Base-by-base conservation (phyloP, 768 basidiomycete species). In the Suillus subaureus region DNA sequence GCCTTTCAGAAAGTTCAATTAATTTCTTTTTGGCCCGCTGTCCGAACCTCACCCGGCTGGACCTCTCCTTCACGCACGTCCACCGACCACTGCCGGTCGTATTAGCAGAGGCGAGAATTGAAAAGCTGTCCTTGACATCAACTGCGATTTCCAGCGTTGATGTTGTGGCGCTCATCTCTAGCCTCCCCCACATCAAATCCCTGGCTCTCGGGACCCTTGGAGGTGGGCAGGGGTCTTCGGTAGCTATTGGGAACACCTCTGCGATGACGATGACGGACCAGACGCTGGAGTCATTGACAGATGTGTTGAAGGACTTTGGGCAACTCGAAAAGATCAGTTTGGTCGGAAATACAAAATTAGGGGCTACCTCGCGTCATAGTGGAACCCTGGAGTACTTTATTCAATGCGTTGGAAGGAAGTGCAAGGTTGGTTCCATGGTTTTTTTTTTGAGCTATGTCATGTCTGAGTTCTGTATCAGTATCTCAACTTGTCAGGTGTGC, bases 121-220 rank as follows among this genome's bases (percentile, higher is more conserved):
- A 87, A 68, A 92, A 92, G 70, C 76, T 92, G n/a, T 84, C 84
- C 3, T 73, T 91, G 31, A 88, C 87, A 1, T 88, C 88, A 5
- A 88, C 87, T 0, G 71, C 71, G 4, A 74, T 86, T 3, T 73
- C 81, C 0, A 73, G 76, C 31, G 51, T 65, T 11, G 83, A 85
- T 39, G 69, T 89, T 2, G 57, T 85, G 13, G 67, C 68, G 1
- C 69, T 85, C 3, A 67, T 89, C 9, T 51, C 76, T 0, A 65
- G 70, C 11, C 74, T 86, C 4, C 79, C 80, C 0, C 70, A 74
- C 35, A 74, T 92, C 26, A 80, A 76, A 47, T 85, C 78, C 0
- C 77, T 92, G 4, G 79, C 82, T 6, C 69, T 92, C 16, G 90
- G 88, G 42, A 87, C 88, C 1, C 75, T 91, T 57, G 88, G 87